phyloP scores from a whole-genome alignment of 768 basidiomycete genomes.

The Steccherinum ochraceum region DNA sequence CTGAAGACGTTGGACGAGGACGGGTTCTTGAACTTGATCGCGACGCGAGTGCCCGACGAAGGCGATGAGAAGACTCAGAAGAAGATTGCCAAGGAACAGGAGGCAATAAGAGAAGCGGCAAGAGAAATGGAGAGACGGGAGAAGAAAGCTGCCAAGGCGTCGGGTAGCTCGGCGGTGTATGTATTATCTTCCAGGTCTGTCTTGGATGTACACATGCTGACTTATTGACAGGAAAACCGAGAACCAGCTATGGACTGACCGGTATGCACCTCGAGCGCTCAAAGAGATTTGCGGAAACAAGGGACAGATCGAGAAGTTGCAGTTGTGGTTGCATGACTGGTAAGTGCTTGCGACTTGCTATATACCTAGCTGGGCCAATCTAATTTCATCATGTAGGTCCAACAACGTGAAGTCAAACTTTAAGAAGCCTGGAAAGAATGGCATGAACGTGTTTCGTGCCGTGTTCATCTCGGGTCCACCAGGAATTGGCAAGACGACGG shows the following conservation, averaged over 20 bases:
- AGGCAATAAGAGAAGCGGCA: conserved; percentile 65
- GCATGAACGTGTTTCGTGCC: conserved; percentile 80
- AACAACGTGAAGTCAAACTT: conserved; percentile 67
- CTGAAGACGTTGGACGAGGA: conserved; percentile 81
- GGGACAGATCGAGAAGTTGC: conserved; percentile 80
- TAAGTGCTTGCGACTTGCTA: no score
- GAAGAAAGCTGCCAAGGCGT: conserved; percentile 39
- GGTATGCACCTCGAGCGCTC: conserved; percentile 83
- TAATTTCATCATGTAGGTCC: no score
- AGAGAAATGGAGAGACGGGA: conserved; percentile 76
- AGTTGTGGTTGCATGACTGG: conserved; percentile 87
- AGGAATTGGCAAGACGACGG: conserved; percentile 96
- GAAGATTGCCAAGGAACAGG: conserved; percentile 75
- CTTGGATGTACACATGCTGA: no score
- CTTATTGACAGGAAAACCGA: background rate
- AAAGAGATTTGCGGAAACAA: conserved; percentile 98
- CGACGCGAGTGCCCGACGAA: conserved; percentile 43
- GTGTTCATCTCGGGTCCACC: conserved; percentile 90
- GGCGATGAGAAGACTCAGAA: conserved; percentile 74
- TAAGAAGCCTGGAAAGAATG: conserved; percentile 92
- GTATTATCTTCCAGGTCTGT: background rate
- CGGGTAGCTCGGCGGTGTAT: conserved; percentile 9
- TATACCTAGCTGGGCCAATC: no score
- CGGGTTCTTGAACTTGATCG: conserved; percentile 78
- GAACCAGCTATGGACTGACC: conserved; percentile 88